Evolutionary conservation across 768 basidiomycete species (phyloP).

Genomic region (Podaxis sp.): DNA sequence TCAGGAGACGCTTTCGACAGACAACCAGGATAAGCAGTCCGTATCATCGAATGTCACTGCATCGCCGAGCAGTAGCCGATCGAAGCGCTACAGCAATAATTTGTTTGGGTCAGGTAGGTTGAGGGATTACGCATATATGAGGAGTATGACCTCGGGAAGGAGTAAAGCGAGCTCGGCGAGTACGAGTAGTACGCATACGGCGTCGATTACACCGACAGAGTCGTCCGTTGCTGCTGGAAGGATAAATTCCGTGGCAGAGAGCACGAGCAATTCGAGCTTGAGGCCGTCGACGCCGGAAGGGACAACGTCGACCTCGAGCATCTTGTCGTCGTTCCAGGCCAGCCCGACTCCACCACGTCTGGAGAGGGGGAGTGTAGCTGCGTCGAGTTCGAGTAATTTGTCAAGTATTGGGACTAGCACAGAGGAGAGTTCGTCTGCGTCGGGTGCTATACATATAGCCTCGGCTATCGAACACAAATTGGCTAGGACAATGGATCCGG

Average conservation of each 20-base stretch:
- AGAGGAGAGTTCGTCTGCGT: constrained; percentile 30
- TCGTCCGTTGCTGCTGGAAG: constrained; percentile 31
- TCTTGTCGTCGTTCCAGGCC: constrained; percentile 39
- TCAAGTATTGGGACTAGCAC: constrained; percentile 19
- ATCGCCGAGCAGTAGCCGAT: constrained; percentile 44
- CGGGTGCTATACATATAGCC: constrained; percentile 10
- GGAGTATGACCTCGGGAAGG: constrained; percentile 43
- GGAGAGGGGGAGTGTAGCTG: background rate
- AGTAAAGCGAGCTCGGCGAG: constrained; percentile 39
- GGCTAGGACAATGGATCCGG: constrained; percentile 49
- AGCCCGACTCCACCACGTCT: constrained; percentile 33
- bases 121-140: constrained; percentile 71
- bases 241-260: constrained; percentile 43
- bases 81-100: constrained; percentile 83
- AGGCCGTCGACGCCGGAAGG: constrained; percentile 58
- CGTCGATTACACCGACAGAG: constrained; percentile 52
- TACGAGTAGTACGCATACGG: constrained; percentile 35
- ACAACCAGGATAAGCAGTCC: constrained; percentile 29
- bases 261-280: constrained; percentile 24
- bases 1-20: constrained; percentile 28
- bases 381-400: background rate
- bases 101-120: constrained; percentile 81
- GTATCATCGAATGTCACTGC: constrained; percentile 35
- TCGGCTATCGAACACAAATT: constrained; percentile 44
- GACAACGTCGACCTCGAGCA: constrained; percentile 27